Percentiles rank a stretch among this genome's conserved stretches.
Evolutionary conservation across 257 asterid species (phyloP).

Genomic region (Cordia subcordata): DNA sequence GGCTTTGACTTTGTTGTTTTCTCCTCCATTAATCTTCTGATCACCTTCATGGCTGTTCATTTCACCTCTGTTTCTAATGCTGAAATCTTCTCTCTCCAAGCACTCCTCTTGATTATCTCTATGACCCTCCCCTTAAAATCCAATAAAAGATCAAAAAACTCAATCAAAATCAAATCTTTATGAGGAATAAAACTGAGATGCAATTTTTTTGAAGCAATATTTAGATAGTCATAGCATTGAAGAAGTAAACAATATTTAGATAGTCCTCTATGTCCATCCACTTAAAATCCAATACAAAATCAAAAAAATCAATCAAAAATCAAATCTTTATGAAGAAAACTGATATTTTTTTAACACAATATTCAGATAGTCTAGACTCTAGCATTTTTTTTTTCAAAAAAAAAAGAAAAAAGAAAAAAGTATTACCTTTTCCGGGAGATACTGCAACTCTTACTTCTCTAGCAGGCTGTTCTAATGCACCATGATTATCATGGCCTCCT

Average conservation of each 20-base stretch:
- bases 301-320: too few relatives aligned
- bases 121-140: slow-evolving; percentile 33
- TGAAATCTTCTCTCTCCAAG: slow-evolving; percentile 56
- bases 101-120: slow-evolving; percentile 47
- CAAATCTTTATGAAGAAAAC: neutral
- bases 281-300: slow-evolving; percentile 18
- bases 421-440: slow-evolving; percentile 66
- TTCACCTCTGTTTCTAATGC: slow-evolving; percentile 52
- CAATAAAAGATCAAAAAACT: neutral
- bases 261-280: slow-evolving; percentile 44
- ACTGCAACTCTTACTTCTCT: slow-evolving; percentile 58
- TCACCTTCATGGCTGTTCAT: slow-evolving; percentile 35
- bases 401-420: neutral
- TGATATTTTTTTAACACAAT: neutral
- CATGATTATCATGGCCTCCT: slow-evolving; percentile 48
- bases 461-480: slow-evolving; percentile 31
- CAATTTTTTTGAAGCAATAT: too few relatives aligned
- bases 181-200: neutral
- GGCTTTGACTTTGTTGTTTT: slow-evolving; percentile 27
- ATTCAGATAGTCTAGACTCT: too few relatives aligned
- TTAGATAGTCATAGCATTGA: too few relatives aligned
- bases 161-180: neutral
- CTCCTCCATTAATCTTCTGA: slow-evolving; percentile 34
- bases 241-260: too few relatives aligned
- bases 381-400: neutral